Base-by-base conservation (phyloP, 192 early-diverging fungal species). In the Globomyces pollinis-pini region DNA sequence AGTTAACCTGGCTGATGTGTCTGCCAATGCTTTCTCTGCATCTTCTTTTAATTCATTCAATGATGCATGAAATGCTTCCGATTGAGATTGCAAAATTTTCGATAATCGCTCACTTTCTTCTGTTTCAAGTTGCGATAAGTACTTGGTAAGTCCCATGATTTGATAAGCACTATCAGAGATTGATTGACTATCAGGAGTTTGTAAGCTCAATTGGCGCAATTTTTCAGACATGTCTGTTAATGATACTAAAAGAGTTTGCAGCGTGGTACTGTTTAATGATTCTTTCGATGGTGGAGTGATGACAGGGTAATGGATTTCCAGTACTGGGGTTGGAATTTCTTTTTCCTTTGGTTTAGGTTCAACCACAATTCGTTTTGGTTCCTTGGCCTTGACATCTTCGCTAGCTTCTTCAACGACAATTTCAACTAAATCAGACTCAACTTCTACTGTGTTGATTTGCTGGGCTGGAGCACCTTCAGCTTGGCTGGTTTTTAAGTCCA, bases 361-460 rank as follows among this genome's bases (percentile, higher is more conserved):
- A 0, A 38, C 20, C 20, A 52, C 35, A 32, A 45, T 38, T 13
- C 36, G 50, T 1, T 59, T 49, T 12, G 49, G 45, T 38, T 30
- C 38, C 42, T 60, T 52, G 1, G 54, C 51, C 26, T 38, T 56
- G 4, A 13, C 6, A 6, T 34, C 62, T 28, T 39, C 65, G 0
- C 36, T 31, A 30, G 43, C 43, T 38, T 36, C 50, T 13, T 51
- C 45, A 44, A 15, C 26, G 2, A 7, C 31, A 18, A 53, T 45
- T 56, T 52, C 56, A 31, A 35, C 31, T 24, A 52, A 31, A 18
- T 53, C 57, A 15, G 62, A 16, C 42, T 57, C 60, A 23, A 57
- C 67, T 24, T 36, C 35, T 13, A 36, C 35, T 36, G 23, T 12
- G 35, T 52, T 11, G n/a, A n/a, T 24, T 28, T 47, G 23, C 44